A percentile compares a stretch with the other conserved stretches of the same genome.
These are phyloP conservation scores for Rhynchosporium secalis DNA, from an alignment of 2,329 filamentous ascomycete species.

Conservation along the genomic window DNA sequence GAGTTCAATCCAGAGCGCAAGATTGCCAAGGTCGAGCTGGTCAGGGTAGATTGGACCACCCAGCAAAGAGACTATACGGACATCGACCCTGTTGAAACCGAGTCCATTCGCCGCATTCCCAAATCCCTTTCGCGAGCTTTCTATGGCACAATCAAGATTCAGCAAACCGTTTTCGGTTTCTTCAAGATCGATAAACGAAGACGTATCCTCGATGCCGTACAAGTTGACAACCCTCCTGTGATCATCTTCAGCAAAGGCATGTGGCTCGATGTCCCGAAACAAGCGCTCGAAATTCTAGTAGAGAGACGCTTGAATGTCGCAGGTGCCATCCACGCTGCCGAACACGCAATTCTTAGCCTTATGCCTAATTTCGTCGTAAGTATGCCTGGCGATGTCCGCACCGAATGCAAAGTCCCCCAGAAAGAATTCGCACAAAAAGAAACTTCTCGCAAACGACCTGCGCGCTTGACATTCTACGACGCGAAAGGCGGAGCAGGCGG, in stretches of 20 bases:
- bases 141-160: constrained; percentile 82
- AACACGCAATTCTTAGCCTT: constrained; percentile 84
- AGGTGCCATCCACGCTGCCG: constrained; percentile 89
- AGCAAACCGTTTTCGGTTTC: constrained; percentile 89
- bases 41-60: constrained; percentile 94
- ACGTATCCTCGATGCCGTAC: constrained; percentile 84
- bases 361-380: constrained; percentile 90
- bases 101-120: constrained; percentile 74
- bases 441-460: constrained; percentile 76
- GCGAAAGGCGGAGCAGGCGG: constrained; percentile 84
- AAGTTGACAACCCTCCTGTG: constrained; percentile 91
- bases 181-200: constrained; percentile 92
- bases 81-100: constrained; percentile 89
- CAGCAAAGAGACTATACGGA: constrained; percentile 91
- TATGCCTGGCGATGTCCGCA: constrained; percentile 87
- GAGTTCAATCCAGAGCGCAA: constrained; percentile 80
- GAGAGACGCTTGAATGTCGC: constrained; percentile 74
- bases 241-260: constrained; percentile 83
- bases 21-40: constrained; percentile 83
- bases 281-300: constrained; percentile 76
- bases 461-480: constrained; percentile 90
- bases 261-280: constrained; percentile 89
- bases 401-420: constrained; percentile 85
- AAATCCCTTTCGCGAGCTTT: constrained; percentile 70
- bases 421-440: constrained; percentile 81